Percentiles rank a stretch among this genome's conserved stretches.
Conservation (phyloP, 257 asterid species). For the Coffea eugenioides region DNA sequence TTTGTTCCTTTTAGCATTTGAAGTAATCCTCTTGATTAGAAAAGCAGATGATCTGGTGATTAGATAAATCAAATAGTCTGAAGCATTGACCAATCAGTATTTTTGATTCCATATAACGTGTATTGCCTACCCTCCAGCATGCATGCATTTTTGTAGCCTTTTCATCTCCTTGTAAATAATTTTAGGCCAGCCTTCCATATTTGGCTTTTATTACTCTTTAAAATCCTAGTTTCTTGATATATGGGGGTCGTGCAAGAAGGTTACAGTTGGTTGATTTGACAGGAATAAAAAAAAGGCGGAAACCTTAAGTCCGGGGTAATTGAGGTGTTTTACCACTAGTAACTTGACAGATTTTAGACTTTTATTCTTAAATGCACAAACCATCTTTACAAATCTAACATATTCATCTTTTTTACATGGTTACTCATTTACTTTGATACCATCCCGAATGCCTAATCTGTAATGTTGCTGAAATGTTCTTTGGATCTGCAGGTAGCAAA, state of each 20-base stretch:
- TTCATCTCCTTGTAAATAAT: neutral
- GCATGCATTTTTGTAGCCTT: neutral
- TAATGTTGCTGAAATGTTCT: constrained; percentile 11
- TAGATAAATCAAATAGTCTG: neutral
- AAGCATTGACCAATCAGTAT: neutral
- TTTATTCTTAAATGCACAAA: neutral
- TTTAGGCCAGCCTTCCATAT: neutral
- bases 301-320: neutral
- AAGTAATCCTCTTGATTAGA: neutral
- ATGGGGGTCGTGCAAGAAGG: neutral
- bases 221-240: neutral
- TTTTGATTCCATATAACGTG: neutral
- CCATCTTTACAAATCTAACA: neutral
- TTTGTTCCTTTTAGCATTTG: neutral
- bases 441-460: constrained; percentile 3
- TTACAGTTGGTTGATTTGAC: neutral
- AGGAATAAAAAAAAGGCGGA: neutral
- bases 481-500: constrained; percentile 55
- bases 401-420: neutral
- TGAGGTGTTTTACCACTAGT: neutral
- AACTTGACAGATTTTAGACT: neutral
- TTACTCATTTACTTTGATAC: neutral
- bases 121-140: neutral
- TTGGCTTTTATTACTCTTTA: neutral
- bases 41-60: neutral